Base-by-base conservation (phyloP, 2,329 filamentous ascomycete species). In the Aspergillus bombycis region DNA sequence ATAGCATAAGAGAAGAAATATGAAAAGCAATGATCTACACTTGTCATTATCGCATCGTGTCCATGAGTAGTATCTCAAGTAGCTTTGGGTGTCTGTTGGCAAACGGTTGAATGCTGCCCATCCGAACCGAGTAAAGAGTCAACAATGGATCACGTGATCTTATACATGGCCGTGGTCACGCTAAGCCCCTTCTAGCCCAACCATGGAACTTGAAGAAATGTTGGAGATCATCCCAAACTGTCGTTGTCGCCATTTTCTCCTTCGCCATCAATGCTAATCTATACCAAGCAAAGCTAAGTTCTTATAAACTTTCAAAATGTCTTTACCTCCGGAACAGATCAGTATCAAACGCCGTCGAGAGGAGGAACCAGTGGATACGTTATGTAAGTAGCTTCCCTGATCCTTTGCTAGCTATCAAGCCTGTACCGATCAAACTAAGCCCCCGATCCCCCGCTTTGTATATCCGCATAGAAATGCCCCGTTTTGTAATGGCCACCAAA, bases 261-360 rank as follows among this genome's bases (percentile, higher is more conserved):
- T 46, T 28, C 28, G 8, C 26, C 48, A 30, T 55, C 30, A 14
- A n/a, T 58, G n/a, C 28, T 23, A n/a, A 23, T 41, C n/a, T 30
- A 28, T n/a, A 58, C 41, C 45, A 23, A 26, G 46, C 21, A 59
- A 41, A 30, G 19, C 9, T 57, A 53, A 61, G 28, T 52, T 32
- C 36, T 4, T 45, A 28, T 57, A 32, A 12, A 38, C 32, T 6
- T 28, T 26, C 53, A 61, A 26, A 8, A 84, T 84, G 81, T 62
- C 81, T 32, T 69, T 81, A 45, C 80, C 82, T 52, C 83, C 82
- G 46, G 82, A 84, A 60, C 79, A 82, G 46, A 83, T 85, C 57
- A 81, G 80, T 28, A 81, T 88, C 71, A 88, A 87, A 75, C 81
- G 85, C 61, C 84, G 85, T 67, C 82, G 85, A 61, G 81, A 82